phyloP scores from a whole-genome alignment of 306 rosid genomes.

The Cucurbita maxima region DNA sequence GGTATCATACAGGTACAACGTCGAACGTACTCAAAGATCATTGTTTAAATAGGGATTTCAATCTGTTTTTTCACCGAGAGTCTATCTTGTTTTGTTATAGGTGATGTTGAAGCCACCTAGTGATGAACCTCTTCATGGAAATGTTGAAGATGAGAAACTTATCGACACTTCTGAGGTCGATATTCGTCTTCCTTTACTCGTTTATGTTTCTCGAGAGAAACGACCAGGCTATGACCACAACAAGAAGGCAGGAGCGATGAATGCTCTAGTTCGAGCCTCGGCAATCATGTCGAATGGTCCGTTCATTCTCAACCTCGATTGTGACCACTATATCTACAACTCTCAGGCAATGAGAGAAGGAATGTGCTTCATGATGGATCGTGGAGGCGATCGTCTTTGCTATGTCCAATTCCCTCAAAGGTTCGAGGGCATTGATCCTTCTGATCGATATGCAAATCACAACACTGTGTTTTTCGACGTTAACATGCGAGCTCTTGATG shows the following conservation, averaged over 20 bases:
- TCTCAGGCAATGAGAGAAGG: conserved; percentile 95
- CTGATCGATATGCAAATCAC: conserved; percentile 93
- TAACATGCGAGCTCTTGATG: conserved; percentile 96
- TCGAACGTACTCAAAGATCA: not conserved
- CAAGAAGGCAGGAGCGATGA: conserved; percentile 96
- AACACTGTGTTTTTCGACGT: conserved; percentile 95
- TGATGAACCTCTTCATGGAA: conserved; percentile 76
- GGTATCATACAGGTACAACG: conserved; percentile 82
- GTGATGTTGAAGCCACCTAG: conserved; percentile 98
- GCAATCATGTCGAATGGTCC: conserved; percentile 95
- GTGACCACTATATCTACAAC: conserved; percentile 82
- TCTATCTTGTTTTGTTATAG: conserved; percentile 26
- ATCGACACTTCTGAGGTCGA: conserved; percentile 62
- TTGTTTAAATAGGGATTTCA: conserved; percentile 2
- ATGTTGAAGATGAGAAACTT: conserved; percentile 43
- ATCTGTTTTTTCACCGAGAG: not conserved
- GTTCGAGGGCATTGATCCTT: conserved; percentile 94
- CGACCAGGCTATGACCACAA: conserved; percentile 96
- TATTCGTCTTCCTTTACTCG: conserved; percentile 88
- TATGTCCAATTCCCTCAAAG: conserved; percentile 97
- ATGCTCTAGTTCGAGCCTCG: conserved; percentile 84
- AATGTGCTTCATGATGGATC: conserved; percentile 91
- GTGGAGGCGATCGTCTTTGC: conserved; percentile 92
- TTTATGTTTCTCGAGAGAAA: conserved; percentile 89
- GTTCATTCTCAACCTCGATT: conserved; percentile 82